A percentile compares a stretch with the other conserved stretches of the same genome.
Evolutionary conservation across 495 filamentous ascomycete genomes (phyloP).

Genomic region (Podospora didyma): DNA sequence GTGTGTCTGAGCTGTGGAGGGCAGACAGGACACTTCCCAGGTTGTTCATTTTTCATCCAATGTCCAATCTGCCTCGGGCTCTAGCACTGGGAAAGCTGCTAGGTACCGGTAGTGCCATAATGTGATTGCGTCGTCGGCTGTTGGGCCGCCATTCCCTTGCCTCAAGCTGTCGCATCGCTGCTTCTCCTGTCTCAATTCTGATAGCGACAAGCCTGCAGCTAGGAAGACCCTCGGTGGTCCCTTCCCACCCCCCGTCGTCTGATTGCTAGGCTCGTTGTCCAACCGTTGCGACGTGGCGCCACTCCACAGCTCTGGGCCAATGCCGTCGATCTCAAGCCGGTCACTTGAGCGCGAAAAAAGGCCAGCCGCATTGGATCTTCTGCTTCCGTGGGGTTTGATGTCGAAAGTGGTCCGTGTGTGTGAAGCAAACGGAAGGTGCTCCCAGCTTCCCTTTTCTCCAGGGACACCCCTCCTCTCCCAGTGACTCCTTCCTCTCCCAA

Average conservation of each 20-base stretch:
- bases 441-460: slow-evolving; percentile 22
- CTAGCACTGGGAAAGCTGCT: too few relatives aligned
- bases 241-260: slow-evolving; percentile 9
- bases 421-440: slow-evolving; percentile 7
- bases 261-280: slow-evolving; percentile 26
- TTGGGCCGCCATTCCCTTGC: slow-evolving; percentile 17
- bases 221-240: neutral
- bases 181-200: slow-evolving; percentile 15
- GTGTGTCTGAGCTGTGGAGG: slow-evolving; percentile 10
- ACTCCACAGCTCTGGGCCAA: slow-evolving; percentile 37
- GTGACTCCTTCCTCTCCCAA: slow-evolving; percentile 7
- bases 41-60: neutral
- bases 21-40: neutral
- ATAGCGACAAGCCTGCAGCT: slow-evolving; percentile 24
- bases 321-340: slow-evolving; percentile 20
- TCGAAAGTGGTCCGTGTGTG: slow-evolving; percentile 1
- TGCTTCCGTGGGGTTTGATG: slow-evolving; percentile 28
- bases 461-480: slow-evolving; percentile 13
- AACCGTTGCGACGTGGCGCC: slow-evolving; percentile 52
- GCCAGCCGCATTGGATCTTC: slow-evolving; percentile 28
- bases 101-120: too few relatives aligned
- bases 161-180: slow-evolving; percentile 10
- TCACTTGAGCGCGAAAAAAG: slow-evolving; percentile 39
- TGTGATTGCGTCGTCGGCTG: slow-evolving; percentile 12
- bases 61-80: slow-evolving; percentile 15